Percentiles rank a stretch among this genome's conserved stretches.
phyloP scores from a whole-genome alignment of 164 flowering plant species.

The Berberis vulgaris region DNA sequence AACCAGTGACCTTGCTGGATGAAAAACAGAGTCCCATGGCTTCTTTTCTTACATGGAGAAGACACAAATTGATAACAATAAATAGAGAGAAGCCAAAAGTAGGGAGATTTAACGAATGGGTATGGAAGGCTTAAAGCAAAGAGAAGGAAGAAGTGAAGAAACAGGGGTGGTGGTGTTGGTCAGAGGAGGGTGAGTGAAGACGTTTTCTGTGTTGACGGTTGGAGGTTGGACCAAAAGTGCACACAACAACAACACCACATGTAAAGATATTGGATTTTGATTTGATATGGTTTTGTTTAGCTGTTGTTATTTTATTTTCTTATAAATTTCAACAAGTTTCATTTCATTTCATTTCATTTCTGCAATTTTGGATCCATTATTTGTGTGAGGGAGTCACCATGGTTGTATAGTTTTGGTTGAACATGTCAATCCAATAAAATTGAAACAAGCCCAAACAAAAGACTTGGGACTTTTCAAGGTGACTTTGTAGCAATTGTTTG shows the following conservation, averaged over 20 bases:
- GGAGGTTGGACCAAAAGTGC: not conserved
- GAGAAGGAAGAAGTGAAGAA: slow-evolving; percentile 14
- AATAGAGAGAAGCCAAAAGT: not conserved
- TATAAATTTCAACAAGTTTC: no score
- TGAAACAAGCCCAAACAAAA: no score
- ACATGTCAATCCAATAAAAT: no score
- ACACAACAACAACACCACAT: not conserved
- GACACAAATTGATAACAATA: not conserved
- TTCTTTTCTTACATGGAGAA: not conserved
- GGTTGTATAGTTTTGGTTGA: no score
- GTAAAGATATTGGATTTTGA: no score
- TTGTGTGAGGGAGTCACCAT: no score
- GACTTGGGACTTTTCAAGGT: no score
- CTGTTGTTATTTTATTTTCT: not conserved
- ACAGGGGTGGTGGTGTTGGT: slow-evolving; percentile 13
- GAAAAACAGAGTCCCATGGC: slow-evolving; percentile 82
- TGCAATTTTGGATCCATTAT: no score
- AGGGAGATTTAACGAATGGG: no score
- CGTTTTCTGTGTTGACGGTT: slow-evolving; percentile 7
- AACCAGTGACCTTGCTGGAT: slow-evolving; percentile 58
- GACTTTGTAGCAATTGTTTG: no score
- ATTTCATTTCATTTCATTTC: no score
- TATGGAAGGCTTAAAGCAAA: not conserved
- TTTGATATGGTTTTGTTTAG: not conserved
- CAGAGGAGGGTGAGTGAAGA: slow-evolving; percentile 11